Evolutionary conservation across 768 basidiomycete genomes (phyloP).

Genomic region (Neoboletus magnificus): DNA sequence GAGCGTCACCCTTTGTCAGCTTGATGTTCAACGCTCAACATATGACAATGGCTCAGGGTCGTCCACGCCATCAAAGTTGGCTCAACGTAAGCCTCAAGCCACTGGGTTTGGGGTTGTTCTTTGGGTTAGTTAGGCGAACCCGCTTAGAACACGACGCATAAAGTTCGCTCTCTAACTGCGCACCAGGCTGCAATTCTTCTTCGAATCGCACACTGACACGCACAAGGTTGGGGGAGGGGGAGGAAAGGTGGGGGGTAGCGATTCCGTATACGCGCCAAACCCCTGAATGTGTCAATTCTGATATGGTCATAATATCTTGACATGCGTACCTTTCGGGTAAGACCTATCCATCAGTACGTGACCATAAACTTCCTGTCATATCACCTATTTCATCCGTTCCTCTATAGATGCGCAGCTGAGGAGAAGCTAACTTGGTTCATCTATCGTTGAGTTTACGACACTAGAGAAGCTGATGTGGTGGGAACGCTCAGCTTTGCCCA

Average conservation of each 20-base stretch:
- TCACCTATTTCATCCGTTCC: constrained; percentile 12
- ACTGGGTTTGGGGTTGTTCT: not conserved
- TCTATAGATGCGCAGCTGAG: constrained; percentile 4
- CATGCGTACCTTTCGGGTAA: constrained; percentile 10
- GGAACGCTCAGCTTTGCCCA: not conserved
- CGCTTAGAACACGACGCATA: constrained; percentile 1
- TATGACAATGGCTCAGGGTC: not conserved
- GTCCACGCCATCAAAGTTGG: not conserved
- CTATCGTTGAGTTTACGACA: constrained; percentile 11
- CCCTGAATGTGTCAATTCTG: constrained; percentile 15
- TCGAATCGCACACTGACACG: not conserved
- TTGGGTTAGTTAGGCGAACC: constrained; percentile 1
- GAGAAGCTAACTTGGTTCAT: constrained; percentile 8
- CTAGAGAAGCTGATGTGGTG: constrained; percentile 10
- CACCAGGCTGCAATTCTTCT: not conserved
- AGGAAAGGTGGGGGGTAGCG: not conserved
- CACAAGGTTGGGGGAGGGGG: not conserved
- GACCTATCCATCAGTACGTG: constrained; percentile 13
- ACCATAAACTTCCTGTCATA: constrained; percentile 12
- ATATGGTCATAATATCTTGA: constrained; percentile 11
- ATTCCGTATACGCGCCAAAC: constrained; percentile 14
- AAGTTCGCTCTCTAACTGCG: constrained; percentile 16
- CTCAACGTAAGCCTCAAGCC: constrained; percentile 1
- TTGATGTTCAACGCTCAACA: not conserved
- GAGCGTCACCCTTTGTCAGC: not conserved